Conservation (phyloP, 176 grass and related monocot species). For the Triticum dicoccoides region DNA sequence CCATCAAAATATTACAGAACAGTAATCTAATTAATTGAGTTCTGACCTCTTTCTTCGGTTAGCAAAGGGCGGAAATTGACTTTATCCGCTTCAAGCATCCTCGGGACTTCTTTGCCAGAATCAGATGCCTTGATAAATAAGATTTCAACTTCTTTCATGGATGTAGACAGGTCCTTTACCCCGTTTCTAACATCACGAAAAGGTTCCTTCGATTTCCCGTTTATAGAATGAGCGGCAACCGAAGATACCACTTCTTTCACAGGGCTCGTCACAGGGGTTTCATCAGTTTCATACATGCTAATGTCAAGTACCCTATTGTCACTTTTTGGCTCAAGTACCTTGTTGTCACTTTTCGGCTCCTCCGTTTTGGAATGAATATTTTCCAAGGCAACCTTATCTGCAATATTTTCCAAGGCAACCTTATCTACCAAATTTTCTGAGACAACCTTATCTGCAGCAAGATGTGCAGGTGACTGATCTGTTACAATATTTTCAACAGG, state of each 20-base stretch:
- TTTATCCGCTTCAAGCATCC: constrained; percentile 97
- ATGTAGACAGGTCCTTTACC: constrained; percentile 55
- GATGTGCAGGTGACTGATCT: constrained; percentile 35
- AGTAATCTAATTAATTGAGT: constrained; percentile 19
- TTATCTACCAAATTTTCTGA: neutral
- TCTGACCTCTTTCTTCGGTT: constrained; percentile 71
- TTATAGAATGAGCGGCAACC: constrained; percentile 35
- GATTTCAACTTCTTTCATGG: constrained; percentile 79
- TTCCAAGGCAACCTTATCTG: neutral
- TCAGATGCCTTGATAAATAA: constrained; percentile 87
- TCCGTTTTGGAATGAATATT: neutral
- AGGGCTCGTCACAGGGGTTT: constrained; percentile 49
- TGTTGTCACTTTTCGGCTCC: neutral
- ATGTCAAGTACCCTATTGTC: constrained; percentile 42
- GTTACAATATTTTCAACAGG: constrained; percentile 39
- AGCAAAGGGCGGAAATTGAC: constrained; percentile 71
- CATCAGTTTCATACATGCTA: constrained; percentile 56
- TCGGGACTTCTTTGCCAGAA: constrained; percentile 92
- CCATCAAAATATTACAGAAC: constrained; percentile 10
- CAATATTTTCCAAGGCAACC: neutral
- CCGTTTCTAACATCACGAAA: constrained; percentile 37
- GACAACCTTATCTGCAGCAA: constrained; percentile 32
- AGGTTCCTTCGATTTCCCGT: constrained; percentile 60
- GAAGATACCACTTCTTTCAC: constrained; percentile 43
- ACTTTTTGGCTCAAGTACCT: constrained; percentile 16